Percentiles rank a stretch among this genome's conserved stretches.
Evolutionary conservation across 2,329 filamentous ascomycete species (phyloP).

Genomic region (Cylindrodendrum hubeiense): DNA sequence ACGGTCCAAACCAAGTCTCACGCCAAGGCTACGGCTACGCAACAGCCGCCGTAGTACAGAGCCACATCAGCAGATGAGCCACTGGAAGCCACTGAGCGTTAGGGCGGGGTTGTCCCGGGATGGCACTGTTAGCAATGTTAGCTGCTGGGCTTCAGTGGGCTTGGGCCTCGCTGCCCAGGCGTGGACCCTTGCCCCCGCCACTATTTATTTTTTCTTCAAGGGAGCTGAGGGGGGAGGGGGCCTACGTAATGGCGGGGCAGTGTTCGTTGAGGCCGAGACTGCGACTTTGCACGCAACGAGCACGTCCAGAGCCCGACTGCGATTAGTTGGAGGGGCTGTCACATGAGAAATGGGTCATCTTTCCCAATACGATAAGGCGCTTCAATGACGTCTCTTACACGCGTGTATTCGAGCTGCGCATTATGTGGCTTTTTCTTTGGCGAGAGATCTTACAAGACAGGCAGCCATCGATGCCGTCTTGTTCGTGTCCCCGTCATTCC

Average conservation of each 20-base stretch:
- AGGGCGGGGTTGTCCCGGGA: background rate
- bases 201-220: constrained; percentile 19
- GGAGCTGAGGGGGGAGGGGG: constrained; percentile 14
- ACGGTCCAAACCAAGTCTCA: constrained; percentile 2
- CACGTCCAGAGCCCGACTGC: background rate
- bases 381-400: background rate
- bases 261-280: constrained; percentile 21
- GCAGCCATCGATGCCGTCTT: background rate
- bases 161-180: background rate
- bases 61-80: constrained; percentile 23
- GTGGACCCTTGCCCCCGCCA: constrained; percentile 6
- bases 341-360: background rate
- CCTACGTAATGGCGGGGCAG: constrained; percentile 55
- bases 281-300: background rate
- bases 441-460: background rate
- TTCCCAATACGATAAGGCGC: background rate
- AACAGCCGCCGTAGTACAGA: constrained; percentile 5
- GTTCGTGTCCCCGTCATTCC: background rate
- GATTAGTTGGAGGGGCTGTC: background rate
- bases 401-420: background rate
- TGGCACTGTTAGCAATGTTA: background rate
- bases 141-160: background rate
- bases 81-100: constrained; percentile 15
- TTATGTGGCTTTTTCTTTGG: background rate
- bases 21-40: background rate